These are phyloP conservation scores for Russula abietina DNA, from an alignment of 768 basidiomycete species.

Conservation along the genomic window DNA sequence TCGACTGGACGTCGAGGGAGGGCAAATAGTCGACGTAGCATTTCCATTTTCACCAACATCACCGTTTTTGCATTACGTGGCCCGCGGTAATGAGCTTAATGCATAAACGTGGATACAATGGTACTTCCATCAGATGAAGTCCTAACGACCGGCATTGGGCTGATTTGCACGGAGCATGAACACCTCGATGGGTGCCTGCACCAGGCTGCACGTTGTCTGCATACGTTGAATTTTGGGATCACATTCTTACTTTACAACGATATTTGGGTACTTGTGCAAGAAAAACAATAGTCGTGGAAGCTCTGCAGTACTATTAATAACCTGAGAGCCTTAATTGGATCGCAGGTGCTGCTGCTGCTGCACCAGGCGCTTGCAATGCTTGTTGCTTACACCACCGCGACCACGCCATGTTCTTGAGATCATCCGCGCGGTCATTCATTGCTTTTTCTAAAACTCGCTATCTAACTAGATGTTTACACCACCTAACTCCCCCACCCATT, in stretches of 20 bases:
- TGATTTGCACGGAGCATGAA: neutral
- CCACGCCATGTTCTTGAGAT: conserved; percentile 10
- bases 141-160: neutral
- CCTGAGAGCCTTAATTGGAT: too few relatives aligned
- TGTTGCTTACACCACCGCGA: neutral
- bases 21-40: conserved; percentile 34
- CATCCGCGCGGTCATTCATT: neutral
- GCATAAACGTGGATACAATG: neutral
- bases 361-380: neutral
- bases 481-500: neutral
- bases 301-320: neutral
- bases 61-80: neutral
- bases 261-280: neutral
- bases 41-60: neutral
- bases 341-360: too few relatives aligned
- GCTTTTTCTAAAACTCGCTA: neutral
- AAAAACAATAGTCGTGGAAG: neutral
- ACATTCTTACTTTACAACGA: neutral
- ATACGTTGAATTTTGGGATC: neutral
- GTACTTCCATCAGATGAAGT: neutral
- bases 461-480: neutral
- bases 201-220: neutral
- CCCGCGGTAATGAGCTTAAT: conserved; percentile 9
- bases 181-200: neutral
- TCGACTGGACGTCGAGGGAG: conserved; percentile 70